Base-by-base conservation (phyloP, 2,329 filamentous ascomycete species). In the Nannizziopsis barbatae region DNA sequence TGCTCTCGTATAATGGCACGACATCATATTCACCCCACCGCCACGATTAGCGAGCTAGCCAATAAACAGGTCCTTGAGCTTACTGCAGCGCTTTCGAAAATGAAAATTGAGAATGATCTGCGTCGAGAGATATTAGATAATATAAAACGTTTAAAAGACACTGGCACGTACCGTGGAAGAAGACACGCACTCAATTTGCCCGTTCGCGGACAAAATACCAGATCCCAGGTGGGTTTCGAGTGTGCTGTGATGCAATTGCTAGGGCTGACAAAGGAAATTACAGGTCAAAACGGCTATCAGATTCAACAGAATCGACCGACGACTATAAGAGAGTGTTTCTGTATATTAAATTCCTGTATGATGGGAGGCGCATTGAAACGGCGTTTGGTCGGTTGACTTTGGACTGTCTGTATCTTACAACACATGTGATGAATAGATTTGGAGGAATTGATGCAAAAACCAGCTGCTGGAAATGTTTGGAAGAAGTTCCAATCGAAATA, bases 21-120 rank as follows among this genome's bases (percentile, higher is more conserved):
- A 61, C 83, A 87, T 71, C 82, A 83, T 58, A 93, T 98, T 63
- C 86, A 95, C 70, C 82, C 86, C 27, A 82, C 79, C 50, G 84
- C 86, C 56, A 84, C 81, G 61, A 74, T 96, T 57, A 85, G 84
- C 63, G 75, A 79, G 6, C 71, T 98, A 15, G 75, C 79, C 39
- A 79, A 82, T 51, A 81, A 84, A 64, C 89, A 87, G 52, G 72
- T 95, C 57, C 82, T 86, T 45, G 83, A 84, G 46, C 74, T 98
- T 52, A 92, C 84, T 17, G 84, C 84, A 44, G 86, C 94, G 61
- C 74, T 98, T 36, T 86, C 87, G 12, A 82, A 81, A 47, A 89
- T 98, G 86, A 94, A 84, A 52, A 86, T 96, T 59, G 92, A 95
- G 67, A 94, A 84, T 65, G 89, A 96, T 60, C 75, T 93, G 55